Base-by-base conservation (phyloP, 2,329 filamentous ascomycete species). In the Colletotrichum tropicicola region DNA sequence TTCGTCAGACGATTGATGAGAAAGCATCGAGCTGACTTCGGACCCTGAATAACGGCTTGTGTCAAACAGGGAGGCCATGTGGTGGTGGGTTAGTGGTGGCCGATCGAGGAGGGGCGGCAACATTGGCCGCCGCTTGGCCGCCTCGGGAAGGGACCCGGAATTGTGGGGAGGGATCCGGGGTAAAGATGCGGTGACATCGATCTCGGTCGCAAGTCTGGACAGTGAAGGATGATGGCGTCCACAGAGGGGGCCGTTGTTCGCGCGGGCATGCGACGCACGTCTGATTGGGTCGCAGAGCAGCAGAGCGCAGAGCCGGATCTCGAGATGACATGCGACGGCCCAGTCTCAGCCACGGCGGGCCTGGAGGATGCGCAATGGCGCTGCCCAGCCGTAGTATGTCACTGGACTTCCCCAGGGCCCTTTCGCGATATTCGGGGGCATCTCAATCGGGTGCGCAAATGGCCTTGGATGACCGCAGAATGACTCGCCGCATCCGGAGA, bases 81-180 rank as follows among this genome's bases (percentile, higher is more conserved):
- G 62, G 62, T 51, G 35, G 58, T 65, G 62, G 57, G 51, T 55
- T 55, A 56, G 35, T 27, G 49, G 57, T 45, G 37, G 45, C 58
- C 37, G 57, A 62, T 65, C 58, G 51, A 56, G 57, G 57, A 60
- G 57, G 62, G 62, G 62, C 62, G 51, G 62, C 44, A 62, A 65
- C 61, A 60, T 48, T 55, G 61, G 44, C 35, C 35, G 56, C 59
- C 44, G 47, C 59, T 57, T 64, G 63, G 63, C 63, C 63, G 63
- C 63, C 59, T 64, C 59, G 52, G 47, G 59, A 59, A 65, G 47
- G 39, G 52, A 51, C 32, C 52, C 63, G 53, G 53, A 64, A 64
- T 39, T 64, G 59, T 66, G 63, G 63, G 13, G 58, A 53, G 13
- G 28, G 25, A 54, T 53, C 39, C 59, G 63, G 63, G 59, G 32